Percentiles rank a stretch among this genome's conserved stretches.
These are phyloP conservation scores for Physcomitrium patens DNA, from an alignment of 225 moss, liverwort and hornwort genomes.

Conservation along the genomic window DNA sequence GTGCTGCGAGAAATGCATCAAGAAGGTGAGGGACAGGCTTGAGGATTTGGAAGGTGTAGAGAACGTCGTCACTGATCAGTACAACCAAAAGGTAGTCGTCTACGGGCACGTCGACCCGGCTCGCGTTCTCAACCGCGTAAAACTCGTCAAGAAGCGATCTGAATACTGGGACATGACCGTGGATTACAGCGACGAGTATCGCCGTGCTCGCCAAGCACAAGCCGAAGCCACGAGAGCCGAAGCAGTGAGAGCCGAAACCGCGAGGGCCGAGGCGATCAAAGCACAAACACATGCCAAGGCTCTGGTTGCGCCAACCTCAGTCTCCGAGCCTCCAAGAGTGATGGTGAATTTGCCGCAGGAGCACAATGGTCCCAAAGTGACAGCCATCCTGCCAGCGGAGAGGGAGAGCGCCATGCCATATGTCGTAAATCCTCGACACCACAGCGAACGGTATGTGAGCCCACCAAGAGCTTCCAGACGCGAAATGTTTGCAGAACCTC, in stretches of 20 bases:
- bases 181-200: conserved; percentile 50
- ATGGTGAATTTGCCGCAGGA: conserved; percentile 41
- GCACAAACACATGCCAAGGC: conserved; percentile 8
- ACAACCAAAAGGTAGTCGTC: conserved; percentile 51
- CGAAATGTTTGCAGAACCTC: conserved; percentile 19
- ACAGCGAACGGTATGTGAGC: conserved; percentile 27
- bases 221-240: conserved; percentile 24
- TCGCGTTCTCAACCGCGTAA: conserved; percentile 33
- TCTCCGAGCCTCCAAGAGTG: background rate
- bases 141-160: conserved; percentile 47
- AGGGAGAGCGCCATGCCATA: conserved; percentile 14
- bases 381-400: conserved; percentile 36
- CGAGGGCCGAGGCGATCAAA: background rate
- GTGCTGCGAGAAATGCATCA: conserved; percentile 63
- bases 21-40: conserved; percentile 42
- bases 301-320: background rate
- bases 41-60: conserved; percentile 35
- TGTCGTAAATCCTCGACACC: background rate
- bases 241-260: background rate
- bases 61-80: conserved; percentile 42
- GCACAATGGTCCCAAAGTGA: conserved; percentile 28
- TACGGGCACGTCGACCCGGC: conserved; percentile 41
- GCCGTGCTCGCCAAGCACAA: conserved; percentile 29
- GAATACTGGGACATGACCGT: conserved; percentile 57
- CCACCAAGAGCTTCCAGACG: conserved; percentile 34